phyloP scores from a whole-genome alignment of 2,329 filamentous ascomycete species.

The Exutisphaerella laricina region DNA sequence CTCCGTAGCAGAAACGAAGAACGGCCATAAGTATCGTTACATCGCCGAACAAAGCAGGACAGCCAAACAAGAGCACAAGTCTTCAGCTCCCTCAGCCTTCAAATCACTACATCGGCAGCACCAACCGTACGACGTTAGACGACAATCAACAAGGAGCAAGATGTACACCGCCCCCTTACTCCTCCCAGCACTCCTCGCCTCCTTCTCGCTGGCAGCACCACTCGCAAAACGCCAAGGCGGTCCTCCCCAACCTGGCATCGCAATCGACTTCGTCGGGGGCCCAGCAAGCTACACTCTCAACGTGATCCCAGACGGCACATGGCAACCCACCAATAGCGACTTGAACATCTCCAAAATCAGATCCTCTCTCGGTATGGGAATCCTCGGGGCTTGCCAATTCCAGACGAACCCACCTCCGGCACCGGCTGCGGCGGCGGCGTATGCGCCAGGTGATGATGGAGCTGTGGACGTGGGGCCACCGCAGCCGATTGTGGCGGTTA shows the following conservation, averaged over 20 bases:
- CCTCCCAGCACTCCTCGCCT: slow-evolving; percentile 2
- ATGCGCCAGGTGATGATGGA: slow-evolving; percentile 5
- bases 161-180: slow-evolving; percentile 8
- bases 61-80: not conserved
- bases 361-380: slow-evolving; percentile 1
- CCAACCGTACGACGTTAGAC: not conserved
- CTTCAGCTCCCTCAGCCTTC: not conserved
- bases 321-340: slow-evolving; percentile 3
- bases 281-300: slow-evolving; percentile 9
- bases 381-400: slow-evolving; percentile 5
- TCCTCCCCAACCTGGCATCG: too few relatives aligned
- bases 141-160: not conserved
- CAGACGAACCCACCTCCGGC: slow-evolving; percentile 8
- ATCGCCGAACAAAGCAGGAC: not conserved
- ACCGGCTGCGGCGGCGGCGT: slow-evolving; percentile 5
- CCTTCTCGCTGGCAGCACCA: slow-evolving; percentile 6
- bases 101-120: not conserved
- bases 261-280: slow-evolving; percentile 9
- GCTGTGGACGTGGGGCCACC: slow-evolving; percentile 10
- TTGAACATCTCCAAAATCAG: slow-evolving; percentile 10
- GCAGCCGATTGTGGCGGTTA: slow-evolving; percentile 11
- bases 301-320: slow-evolving; percentile 1
- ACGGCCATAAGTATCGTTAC: not conserved
- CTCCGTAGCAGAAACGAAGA: not conserved
- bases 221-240: not conserved